phyloP scores from a whole-genome alignment of 768 basidiomycete genomes.

The Auriscalpium microsporum region DNA sequence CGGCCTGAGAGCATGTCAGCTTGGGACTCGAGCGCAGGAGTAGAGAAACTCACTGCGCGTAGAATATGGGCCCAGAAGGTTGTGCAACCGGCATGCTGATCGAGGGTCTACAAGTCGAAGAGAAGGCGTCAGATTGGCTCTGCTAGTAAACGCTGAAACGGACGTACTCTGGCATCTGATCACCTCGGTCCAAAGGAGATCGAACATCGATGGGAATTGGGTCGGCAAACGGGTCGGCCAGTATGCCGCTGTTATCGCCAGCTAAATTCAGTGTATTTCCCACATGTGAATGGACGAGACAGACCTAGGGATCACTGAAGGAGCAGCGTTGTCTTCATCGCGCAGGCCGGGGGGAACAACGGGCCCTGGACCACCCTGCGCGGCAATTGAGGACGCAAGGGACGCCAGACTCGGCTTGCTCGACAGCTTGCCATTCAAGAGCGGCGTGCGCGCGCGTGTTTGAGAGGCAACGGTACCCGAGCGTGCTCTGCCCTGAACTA shows the following conservation, averaged over 20 bases:
- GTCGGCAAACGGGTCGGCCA: slow-evolving; percentile 1
- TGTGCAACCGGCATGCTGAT: slow-evolving; percentile 1
- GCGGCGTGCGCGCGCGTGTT: slow-evolving; percentile 9
- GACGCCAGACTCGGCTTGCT: slow-evolving; percentile 10
- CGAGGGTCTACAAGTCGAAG: not conserved
- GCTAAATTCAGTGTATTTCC: too few species aligned
- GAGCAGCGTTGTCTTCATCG: too few species aligned
- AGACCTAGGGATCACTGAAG: too few species aligned
- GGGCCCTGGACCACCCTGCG: not conserved
- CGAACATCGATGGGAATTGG: slow-evolving; percentile 1
- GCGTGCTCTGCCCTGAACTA: slow-evolving; percentile 2
- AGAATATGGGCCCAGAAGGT: slow-evolving; percentile 7
- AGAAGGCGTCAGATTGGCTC: not conserved
- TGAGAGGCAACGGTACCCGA: slow-evolving; percentile 14
- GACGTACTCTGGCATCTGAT: slow-evolving; percentile 5
- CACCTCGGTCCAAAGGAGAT: not conserved
- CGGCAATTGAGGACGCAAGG: slow-evolving; percentile 4
- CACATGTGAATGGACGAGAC: too few species aligned
- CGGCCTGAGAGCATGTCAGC: slow-evolving; percentile 4
- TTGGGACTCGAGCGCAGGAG: not conserved
- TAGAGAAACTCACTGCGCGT: slow-evolving; percentile 4
- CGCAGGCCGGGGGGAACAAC: not conserved
- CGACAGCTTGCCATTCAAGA: slow-evolving; percentile 6
- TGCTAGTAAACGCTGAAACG: not conserved
- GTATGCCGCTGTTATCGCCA: not conserved